Evolutionary conservation across 2,329 filamentous ascomycete genomes (phyloP), one percentile per base, ranked within the genome.

Genomic region (Chaetomium olivaceum): DNA sequence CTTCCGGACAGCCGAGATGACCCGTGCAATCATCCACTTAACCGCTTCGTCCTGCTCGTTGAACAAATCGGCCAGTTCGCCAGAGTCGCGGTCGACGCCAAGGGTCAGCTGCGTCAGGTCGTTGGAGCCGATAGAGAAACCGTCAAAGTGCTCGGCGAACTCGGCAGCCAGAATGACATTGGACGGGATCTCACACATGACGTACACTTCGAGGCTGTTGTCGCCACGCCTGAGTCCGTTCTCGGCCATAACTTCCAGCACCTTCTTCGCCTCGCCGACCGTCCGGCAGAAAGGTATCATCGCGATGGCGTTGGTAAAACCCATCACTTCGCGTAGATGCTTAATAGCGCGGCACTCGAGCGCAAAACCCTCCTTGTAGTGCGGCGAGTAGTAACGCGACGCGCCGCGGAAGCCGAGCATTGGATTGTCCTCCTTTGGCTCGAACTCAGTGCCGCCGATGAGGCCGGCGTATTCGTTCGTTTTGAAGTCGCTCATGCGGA

Each of bases 391-490:
- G 71, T 80, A 79, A 8, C 77, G 75, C 4, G 77, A 79, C 19
- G 77, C 77, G 25, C 78, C 78, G 7, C 77, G 77, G 67, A 80
- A 79, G 9, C 78, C 78, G 8, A 80, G 67, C 77, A 80, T 80
- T 1, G 77, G 78, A 51, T 79, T 80, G 29, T 79, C 76, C 59
- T 79, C 77, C 23, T 72, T 67, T 1, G 75, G 74, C 68, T 79
- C 77, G 63, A 80, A 79, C 62, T 79, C 74, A 3, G 72, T 70
- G 23, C 77, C 78, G 14, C 78, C 78, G 52, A 79, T 74, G 29
- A 80, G 77, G 27, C 73, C 70, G 1, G 76, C 76, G 68, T 79
- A 79, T 64, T 78, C 78, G 63, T 79, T 79, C 2, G 77, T 78
- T 66, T 79, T 79, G 67, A 79, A 79, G 68, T 79, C 77, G 62